phyloP scores from a whole-genome alignment of 805 yeast species.

The Pichia sporocuriosa region DNA sequence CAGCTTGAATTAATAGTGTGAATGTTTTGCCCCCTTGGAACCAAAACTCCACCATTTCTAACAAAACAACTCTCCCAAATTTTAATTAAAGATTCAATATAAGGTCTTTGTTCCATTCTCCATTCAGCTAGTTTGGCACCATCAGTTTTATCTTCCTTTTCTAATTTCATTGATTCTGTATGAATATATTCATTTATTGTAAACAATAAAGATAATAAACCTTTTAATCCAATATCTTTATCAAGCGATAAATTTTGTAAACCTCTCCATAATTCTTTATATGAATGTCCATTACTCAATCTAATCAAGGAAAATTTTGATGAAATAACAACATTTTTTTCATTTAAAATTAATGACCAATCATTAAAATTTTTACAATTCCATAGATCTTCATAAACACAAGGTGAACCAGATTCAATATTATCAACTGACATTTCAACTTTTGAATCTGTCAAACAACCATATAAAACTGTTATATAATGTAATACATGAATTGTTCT shows the following conservation, averaged over 20 bases:
- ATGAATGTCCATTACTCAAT: conserved; percentile 45
- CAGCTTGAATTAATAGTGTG: conserved; percentile 46
- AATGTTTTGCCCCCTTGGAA: conserved; percentile 44
- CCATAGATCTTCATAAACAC: conserved; percentile 57
- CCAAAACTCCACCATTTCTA: conserved; percentile 55
- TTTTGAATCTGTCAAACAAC: conserved; percentile 37
- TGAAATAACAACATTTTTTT: conserved; percentile 37
- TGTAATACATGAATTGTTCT: conserved; percentile 47
- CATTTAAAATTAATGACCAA: conserved; percentile 42
- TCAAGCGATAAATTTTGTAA: conserved; percentile 36
- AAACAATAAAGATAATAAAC: conserved; percentile 50
- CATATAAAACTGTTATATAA: conserved; percentile 41
- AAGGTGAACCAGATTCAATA: conserved; percentile 59
- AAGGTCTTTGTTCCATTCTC: conserved; percentile 58
- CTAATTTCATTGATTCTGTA: conserved; percentile 37
- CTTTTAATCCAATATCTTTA: conserved; percentile 39
- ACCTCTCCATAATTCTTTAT: conserved; percentile 49
- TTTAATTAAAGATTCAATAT: conserved; percentile 48
- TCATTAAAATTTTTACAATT: conserved; percentile 39
- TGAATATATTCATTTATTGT: conserved; percentile 64
- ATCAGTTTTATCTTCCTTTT: conserved; percentile 26
- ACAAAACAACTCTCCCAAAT: conserved; percentile 64
- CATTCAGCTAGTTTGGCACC: conserved; percentile 50
- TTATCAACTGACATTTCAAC: conserved; percentile 36
- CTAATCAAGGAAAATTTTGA: conserved; percentile 50